These are phyloP conservation scores for Cyclotella cryptica DNA, from an alignment of 108 stramenopile species.

Conservation along the genomic window DNA sequence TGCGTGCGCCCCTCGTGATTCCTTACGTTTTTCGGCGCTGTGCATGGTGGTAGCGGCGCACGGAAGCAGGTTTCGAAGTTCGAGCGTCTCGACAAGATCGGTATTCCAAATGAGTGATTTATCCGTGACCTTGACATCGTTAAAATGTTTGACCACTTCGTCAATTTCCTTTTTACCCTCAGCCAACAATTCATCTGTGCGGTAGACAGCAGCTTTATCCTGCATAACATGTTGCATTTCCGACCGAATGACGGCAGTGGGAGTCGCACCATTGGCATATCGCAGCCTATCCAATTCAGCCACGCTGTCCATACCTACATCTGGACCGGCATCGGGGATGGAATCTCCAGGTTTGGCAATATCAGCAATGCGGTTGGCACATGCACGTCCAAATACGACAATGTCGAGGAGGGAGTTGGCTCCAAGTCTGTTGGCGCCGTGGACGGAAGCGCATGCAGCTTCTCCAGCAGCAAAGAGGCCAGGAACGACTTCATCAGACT, in stretches of 20 bases:
- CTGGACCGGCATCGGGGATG: slow-evolving; percentile 65
- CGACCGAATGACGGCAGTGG: slow-evolving; percentile 89
- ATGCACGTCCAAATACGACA: slow-evolving; percentile 99
- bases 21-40: slow-evolving; percentile 96
- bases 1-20: slow-evolving; percentile 98
- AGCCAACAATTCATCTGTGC: slow-evolving; percentile 85
- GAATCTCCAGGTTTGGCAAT: slow-evolving; percentile 94
- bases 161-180: slow-evolving; percentile 93
- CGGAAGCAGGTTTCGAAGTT: slow-evolving; percentile 90
- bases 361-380: slow-evolving; percentile 96
- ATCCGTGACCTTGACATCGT: slow-evolving; percentile 91
- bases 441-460: slow-evolving; percentile 98
- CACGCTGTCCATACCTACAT: slow-evolving; percentile 91
- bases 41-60: slow-evolving; percentile 98
- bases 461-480: slow-evolving; percentile 99
- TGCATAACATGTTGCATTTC: slow-evolving; percentile 99
- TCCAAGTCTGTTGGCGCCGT: slow-evolving; percentile 99
- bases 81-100: slow-evolving; percentile 97
- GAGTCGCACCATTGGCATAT: slow-evolving; percentile 77
- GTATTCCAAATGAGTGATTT: slow-evolving; percentile 99
- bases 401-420: slow-evolving; percentile 99
- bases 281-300: slow-evolving; percentile 91
- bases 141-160: slow-evolving; percentile 84
- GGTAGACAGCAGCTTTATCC: slow-evolving; percentile 99
- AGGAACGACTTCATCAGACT: slow-evolving; percentile 90